These are phyloP conservation scores for Solanum habrochaites DNA, from an alignment of 257 asterid species.

Conservation along the genomic window DNA sequence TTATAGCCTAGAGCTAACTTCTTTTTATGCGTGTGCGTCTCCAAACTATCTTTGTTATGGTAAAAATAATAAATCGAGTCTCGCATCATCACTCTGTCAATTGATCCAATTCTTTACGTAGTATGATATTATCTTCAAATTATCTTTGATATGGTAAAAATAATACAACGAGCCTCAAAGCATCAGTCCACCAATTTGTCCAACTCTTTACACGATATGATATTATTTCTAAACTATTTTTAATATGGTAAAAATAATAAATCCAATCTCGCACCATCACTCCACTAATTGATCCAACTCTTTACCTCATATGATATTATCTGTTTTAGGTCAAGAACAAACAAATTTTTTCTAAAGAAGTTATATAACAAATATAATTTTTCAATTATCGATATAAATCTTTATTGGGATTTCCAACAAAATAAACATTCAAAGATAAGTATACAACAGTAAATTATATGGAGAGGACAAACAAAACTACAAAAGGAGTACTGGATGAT, in stretches of 20 bases:
- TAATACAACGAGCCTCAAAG: background rate
- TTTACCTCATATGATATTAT: background rate
- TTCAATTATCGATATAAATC: background rate
- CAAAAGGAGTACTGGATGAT: background rate
- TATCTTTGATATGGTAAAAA: no score
- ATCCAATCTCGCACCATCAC: background rate
- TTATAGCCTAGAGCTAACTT: background rate
- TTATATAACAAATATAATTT: background rate
- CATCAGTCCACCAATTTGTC: background rate
- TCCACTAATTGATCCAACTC: background rate
- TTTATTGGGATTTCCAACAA: background rate
- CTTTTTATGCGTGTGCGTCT: background rate
- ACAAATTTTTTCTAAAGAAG: no score
- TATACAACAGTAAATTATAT: background rate
- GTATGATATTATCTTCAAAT: background rate
- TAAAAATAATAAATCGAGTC: background rate
- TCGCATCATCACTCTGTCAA: background rate
- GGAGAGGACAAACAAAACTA: background rate
- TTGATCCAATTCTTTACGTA: background rate
- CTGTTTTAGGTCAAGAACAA: background rate
- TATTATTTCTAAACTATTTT: background rate
- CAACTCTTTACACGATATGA: background rate
- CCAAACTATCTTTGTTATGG: background rate
- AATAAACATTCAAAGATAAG: background rate
- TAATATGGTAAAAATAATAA: background rate